Evolutionary conservation across 176 grass and related monocot genomes (phyloP), one percentile per base, ranked within the genome.

Genomic region (Chloris gayana): DNA sequence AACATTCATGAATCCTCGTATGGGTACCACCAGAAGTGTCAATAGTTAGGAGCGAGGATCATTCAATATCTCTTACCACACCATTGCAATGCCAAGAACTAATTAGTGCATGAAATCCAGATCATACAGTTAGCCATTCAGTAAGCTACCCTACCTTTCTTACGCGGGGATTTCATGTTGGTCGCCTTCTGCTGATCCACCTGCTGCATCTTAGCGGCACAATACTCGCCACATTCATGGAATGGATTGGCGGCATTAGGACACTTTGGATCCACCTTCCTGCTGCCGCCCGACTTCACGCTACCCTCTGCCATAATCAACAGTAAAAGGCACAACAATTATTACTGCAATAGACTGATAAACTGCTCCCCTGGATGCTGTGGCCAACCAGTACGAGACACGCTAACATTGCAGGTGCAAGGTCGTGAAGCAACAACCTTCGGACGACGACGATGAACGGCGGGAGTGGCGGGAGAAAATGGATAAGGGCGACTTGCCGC

Each of bases 181-280:
- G 32, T 8, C 44, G 19, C 75, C 67, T 85, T 89, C 18, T 67
- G 78, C 72, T 77, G 79, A 47, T 72, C 69, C 31, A 57, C 72
- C 38, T 87, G 79, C 53, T 70, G 81, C 41, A 85, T 78, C 83
- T 93, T 93, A 68, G 47, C 6, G 12, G 39, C 44, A 49, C 94
- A 97, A 14, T 83, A 68, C 61, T 91, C 89, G 2, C 82, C 47
- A 50, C 94, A 97, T 89, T 89, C 78, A 75, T 97, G 94, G 80
- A 93, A 94, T 1, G 82, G 84, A 77, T 97, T 97, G 69, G 69
- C 77, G 0, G 94, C 84, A 65, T 90, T 97, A 0, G 81, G 79
- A 19, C 94, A 97, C 46, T 80, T 86, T 4, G 82, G 44, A 81
- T 92, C 83, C 22, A 90, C 83, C 67, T 92, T 90, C 84, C 37